Evolutionary conservation across 139 green algal genomes (phyloP).

Genomic region (Asterochloris sp.): DNA sequence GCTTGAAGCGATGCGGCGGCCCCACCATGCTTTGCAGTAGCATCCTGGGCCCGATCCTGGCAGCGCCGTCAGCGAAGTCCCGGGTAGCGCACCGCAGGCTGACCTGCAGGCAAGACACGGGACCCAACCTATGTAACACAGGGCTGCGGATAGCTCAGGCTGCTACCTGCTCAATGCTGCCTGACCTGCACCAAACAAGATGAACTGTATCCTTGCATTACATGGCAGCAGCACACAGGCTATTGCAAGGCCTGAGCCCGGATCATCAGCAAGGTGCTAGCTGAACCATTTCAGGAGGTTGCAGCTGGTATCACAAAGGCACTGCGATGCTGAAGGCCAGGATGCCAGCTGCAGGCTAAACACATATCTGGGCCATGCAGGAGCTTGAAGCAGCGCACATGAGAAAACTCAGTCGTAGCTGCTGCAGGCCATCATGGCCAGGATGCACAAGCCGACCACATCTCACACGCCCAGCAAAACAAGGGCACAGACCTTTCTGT

Average conservation of each 20-base stretch:
- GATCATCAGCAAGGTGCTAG: background rate
- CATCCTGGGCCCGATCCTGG: background rate
- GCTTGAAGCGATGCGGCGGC: too few species aligned
- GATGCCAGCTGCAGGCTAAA: background rate
- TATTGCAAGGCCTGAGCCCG: background rate
- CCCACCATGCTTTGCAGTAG: background rate
- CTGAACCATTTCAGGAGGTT: background rate
- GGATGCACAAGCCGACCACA: background rate
- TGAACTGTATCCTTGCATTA: background rate
- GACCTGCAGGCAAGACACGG: background rate
- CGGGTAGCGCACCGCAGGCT: constrained; percentile 10
- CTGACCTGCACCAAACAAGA: background rate
- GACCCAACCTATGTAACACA: background rate
- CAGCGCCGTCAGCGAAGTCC: constrained; percentile 5
- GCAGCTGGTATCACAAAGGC: background rate
- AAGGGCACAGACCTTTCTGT: constrained; percentile 8
- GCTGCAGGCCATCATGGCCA: background rate
- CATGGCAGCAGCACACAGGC: too few species aligned
- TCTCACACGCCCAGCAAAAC: background rate
- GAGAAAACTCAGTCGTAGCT: background rate
- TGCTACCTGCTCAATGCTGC: background rate
- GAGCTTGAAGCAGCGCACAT: background rate
- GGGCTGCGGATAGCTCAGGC: background rate
- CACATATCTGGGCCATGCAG: background rate
- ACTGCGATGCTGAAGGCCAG: background rate